These are phyloP conservation scores for Chlamydomonas urium DNA, from an alignment of 139 green algal species.

Conservation along the genomic window DNA sequence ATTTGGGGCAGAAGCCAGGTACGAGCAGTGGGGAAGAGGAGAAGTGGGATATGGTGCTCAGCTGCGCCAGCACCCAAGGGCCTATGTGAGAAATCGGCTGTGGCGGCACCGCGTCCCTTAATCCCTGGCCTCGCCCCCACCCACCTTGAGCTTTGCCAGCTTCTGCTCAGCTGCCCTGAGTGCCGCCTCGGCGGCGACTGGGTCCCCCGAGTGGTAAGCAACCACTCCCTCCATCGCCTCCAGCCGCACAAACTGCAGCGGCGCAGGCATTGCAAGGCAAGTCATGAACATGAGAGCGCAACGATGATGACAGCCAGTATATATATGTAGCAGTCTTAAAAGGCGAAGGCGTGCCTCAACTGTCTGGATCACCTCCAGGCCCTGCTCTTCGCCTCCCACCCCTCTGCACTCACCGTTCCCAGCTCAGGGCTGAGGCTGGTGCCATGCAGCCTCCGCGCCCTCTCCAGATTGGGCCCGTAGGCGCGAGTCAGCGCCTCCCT, in stretches of 20 bases:
- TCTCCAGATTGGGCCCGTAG: constrained; percentile 53
- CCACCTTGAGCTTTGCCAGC: constrained; percentile 36
- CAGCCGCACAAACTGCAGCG: constrained; percentile 55
- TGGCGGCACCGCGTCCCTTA: too few species aligned
- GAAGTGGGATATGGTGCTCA: too few species aligned
- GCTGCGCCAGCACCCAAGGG: too few species aligned
- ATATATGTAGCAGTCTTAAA: background rate
- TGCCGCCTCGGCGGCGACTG: background rate
- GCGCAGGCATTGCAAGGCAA: background rate
- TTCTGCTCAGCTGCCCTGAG: constrained; percentile 34
- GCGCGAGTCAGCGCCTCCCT: constrained; percentile 35
- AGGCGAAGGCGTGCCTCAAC: background rate
- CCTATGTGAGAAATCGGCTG: too few species aligned
- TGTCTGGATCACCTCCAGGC: background rate
- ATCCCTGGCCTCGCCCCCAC: too few species aligned
- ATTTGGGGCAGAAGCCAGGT: too few species aligned
- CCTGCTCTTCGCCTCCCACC: background rate
- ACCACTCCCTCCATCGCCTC: constrained; percentile 65
- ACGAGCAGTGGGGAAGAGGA: too few species aligned
- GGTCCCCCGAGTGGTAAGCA: constrained; percentile 43
- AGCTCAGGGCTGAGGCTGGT: constrained; percentile 54
- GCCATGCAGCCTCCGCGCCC: constrained; percentile 57
- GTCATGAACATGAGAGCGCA: background rate
- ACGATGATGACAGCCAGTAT: background rate
- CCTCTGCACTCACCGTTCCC: constrained; percentile 23